These are phyloP conservation scores for Tricholoma saponaceum DNA, from an alignment of 768 basidiomycete species.

Conservation along the genomic window DNA sequence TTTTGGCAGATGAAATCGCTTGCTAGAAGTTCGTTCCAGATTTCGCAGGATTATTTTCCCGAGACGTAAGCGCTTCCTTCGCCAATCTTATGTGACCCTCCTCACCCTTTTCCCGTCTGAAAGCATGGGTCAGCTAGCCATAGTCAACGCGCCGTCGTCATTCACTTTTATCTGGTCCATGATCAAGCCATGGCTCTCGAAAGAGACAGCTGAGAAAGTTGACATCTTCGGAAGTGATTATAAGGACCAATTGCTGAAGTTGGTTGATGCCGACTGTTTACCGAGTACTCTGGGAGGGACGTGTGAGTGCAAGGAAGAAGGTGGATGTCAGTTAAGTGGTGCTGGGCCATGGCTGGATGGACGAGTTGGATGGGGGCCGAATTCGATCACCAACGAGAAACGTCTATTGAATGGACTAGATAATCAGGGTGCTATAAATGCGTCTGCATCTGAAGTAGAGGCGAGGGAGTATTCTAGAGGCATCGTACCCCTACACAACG, in stretches of 20 bases:
- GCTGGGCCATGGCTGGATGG: slow-evolving; percentile 73
- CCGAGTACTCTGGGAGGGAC: slow-evolving; percentile 59
- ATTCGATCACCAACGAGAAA: neutral
- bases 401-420: neutral
- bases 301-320: slow-evolving; percentile 53
- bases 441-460: neutral
- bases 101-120: neutral
- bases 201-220: slow-evolving; percentile 67
- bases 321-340: slow-evolving; percentile 58
- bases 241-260: slow-evolving; percentile 46
- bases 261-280: slow-evolving; percentile 61
- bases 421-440: neutral
- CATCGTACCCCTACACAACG: neutral
- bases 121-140: slow-evolving; percentile 70
- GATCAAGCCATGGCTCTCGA: slow-evolving; percentile 69
- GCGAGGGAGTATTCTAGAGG: neutral
- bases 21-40: slow-evolving; percentile 59
- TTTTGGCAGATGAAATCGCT: slow-evolving; percentile 77
- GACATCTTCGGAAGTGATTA: slow-evolving; percentile 64
- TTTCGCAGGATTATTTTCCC: slow-evolving; percentile 77
- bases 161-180: slow-evolving; percentile 71
- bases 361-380: slow-evolving; percentile 40
- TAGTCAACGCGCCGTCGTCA: slow-evolving; percentile 69
- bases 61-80: slow-evolving; percentile 52
- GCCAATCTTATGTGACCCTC: neutral